Base-by-base conservation (phyloP, 495 filamentous ascomycete genomes). In the Saxophila tyrrhenica region DNA sequence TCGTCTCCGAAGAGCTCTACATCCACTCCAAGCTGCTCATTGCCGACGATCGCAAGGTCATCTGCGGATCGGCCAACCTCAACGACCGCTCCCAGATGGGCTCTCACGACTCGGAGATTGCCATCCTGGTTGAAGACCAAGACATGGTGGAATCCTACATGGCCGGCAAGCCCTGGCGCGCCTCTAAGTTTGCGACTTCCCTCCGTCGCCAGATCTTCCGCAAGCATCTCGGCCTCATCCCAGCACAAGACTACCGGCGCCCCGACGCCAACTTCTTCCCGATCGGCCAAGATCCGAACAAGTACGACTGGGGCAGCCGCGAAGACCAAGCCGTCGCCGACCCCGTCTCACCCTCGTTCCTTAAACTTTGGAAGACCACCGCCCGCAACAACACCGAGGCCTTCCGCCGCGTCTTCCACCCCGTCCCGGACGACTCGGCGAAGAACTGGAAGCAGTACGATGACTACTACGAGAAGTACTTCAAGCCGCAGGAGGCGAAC, bases 51-150 rank as follows among this genome's bases (percentile, higher is more conserved):
- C 78, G 80, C 5, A 70, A 87, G 48, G 91, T 89, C 25, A 90
- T 97, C 65, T 88, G 85, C 69, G 91, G 91, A 47, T 91, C 86
- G 0, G 91, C 91, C 32, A 97, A 97, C 68, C 69, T 97, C 41
- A 97, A 97, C 70, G 91, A 97, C 69, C 85, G 91, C 57, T 91
- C 86, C 20, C 91, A 97, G 67, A 77, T 95, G 16, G 91, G 91
- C 38, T 66, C 70, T 53, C 87, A 92, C 69, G 88, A 94, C 69
- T 86, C 82, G 3, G 86, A 90, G 56, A 87, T 90, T 56, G 86
- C 86, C n/a, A 74, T 88, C 50, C 68, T 89, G 39, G 81, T 94
- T 59, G 82, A 89, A 63, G 91, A 95, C 67, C 80, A 76, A 1
- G 82, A 80, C 1, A 75, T 80, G 0, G 66, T 95, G 3, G 74